phyloP scores from a whole-genome alignment of 2,329 filamentous ascomycete species.

The Mollisiaceae sp. region DNA sequence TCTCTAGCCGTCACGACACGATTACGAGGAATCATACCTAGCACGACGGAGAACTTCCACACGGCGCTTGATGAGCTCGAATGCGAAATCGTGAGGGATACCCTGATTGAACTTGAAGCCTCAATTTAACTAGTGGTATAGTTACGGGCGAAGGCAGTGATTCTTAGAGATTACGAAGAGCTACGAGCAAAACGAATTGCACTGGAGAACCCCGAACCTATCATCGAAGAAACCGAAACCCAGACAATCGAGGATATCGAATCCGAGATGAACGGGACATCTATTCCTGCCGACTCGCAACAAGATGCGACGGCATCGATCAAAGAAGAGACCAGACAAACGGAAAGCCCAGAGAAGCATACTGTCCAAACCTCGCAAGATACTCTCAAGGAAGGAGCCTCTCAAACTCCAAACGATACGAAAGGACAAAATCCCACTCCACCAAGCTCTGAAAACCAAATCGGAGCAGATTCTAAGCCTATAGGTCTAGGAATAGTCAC shows the following conservation, averaged over 20 bases:
- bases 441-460: constrained; percentile 29
- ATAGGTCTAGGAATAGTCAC: constrained; percentile 37
- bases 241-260: background rate
- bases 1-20: constrained; percentile 37
- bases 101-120: background rate
- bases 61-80: constrained; percentile 61
- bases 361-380: constrained; percentile 20
- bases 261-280: constrained; percentile 3
- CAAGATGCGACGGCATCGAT: constrained; percentile 23
- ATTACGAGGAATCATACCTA: constrained; percentile 37
- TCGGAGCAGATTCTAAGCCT: constrained; percentile 25
- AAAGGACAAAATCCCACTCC: constrained; percentile 32
- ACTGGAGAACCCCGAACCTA: constrained; percentile 36
- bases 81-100: constrained; percentile 56
- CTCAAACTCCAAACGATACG: constrained; percentile 9
- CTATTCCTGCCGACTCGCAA: constrained; percentile 11
- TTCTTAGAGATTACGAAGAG: constrained; percentile 58
- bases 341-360: constrained; percentile 26
- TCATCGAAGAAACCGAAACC: constrained; percentile 37
- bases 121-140: constrained; percentile 36
- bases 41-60: constrained; percentile 47
- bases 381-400: constrained; percentile 23
- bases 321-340: constrained; percentile 30
- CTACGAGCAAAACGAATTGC: constrained; percentile 38
- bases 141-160: constrained; percentile 59